Evolutionary conservation across 352 stramenopile genomes (phyloP), one percentile per base, ranked within the genome.

Genomic region (Globisporangium carolinianum): DNA sequence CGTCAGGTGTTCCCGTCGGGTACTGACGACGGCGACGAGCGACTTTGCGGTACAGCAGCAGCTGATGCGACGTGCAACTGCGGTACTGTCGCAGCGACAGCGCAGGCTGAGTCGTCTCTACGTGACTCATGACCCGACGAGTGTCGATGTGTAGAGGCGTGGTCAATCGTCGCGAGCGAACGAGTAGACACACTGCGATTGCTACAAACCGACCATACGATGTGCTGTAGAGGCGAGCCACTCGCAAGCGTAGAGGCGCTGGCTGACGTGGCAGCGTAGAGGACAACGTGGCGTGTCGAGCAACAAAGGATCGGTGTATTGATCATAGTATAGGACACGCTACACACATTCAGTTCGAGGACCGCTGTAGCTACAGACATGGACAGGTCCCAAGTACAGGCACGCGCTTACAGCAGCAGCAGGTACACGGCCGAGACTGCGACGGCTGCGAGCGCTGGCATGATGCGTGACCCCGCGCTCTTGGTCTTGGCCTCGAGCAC

Each of bases 1-100:
- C 77, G 83, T 5, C 83, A 91, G 47, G 83, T 93, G 52, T 93
- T 82, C 55, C 69, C 72, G n/a, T 38, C 63, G n/a, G 38, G 15
- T 12, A 15, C 37, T 24, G 57, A 43, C 45, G 35, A 7, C 17
- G 41, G 53, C 55, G 49, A 35, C 36, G 11, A 53, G 41, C 47
- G 47, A 18, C 11, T 24, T 8, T 49, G 47, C 52, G 48, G 18
- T 15, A 47, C 17, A 11, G 47, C 41, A 61, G 48, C 8, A 17
- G 11, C 17, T 32, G 32, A 37, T 43, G 24, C 55, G 47, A 38
- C 9, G 8, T 38, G 11, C 11, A 18, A 4, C 24, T 53, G 48
- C 24, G 7, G 6, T 42, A 32, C 24, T 32, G 24, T 32, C 24
- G 24, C 3, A 32, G 24, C 24, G 24, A 32, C 24, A 32, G 24